These are phyloP conservation scores for Parathielavia hyrcaniae DNA, from an alignment of 495 filamentous ascomycete genomes.

Conservation along the genomic window DNA sequence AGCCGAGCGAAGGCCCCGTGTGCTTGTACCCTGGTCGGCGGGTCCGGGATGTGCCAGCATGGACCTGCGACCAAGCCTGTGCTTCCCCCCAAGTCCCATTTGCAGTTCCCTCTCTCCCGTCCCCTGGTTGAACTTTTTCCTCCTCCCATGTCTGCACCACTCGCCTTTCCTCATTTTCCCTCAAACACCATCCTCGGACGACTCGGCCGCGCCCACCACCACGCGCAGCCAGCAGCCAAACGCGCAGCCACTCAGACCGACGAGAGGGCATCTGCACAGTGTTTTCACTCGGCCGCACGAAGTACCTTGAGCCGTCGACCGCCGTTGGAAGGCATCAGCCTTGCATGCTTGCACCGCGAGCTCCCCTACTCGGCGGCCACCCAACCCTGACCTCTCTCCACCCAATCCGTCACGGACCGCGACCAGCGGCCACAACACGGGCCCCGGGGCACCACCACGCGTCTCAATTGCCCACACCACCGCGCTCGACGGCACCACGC, in stretches of 20 bases:
- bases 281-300: not conserved
- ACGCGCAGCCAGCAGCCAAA: not conserved
- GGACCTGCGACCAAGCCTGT: conserved; percentile 15
- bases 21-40: conserved; percentile 22
- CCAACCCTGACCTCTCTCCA: conserved; percentile 30
- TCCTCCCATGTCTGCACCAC: conserved; percentile 20
- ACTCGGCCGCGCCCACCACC: conserved; percentile 8
- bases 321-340: conserved; percentile 5
- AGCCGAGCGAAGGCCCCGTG: conserved; percentile 21
- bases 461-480: conserved; percentile 19
- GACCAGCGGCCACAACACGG: conserved; percentile 31
- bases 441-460: conserved; percentile 24
- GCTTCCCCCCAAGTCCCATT: conserved; percentile 22
- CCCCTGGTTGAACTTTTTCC: conserved; percentile 35
- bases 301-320: no score
- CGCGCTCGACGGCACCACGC: conserved; percentile 5
- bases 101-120: conserved; percentile 30
- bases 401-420: conserved; percentile 31
- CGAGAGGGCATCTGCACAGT: not conserved
- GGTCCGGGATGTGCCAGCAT: conserved; percentile 27
- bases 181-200: conserved; percentile 5
- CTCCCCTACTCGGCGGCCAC: conserved; percentile 16
- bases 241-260: conserved; percentile 4
- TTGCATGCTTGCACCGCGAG: conserved; percentile 13
- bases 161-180: not conserved